Base-by-base conservation (phyloP, 2,329 filamentous ascomycete species). In the Nigrospora sphaerica region DNA sequence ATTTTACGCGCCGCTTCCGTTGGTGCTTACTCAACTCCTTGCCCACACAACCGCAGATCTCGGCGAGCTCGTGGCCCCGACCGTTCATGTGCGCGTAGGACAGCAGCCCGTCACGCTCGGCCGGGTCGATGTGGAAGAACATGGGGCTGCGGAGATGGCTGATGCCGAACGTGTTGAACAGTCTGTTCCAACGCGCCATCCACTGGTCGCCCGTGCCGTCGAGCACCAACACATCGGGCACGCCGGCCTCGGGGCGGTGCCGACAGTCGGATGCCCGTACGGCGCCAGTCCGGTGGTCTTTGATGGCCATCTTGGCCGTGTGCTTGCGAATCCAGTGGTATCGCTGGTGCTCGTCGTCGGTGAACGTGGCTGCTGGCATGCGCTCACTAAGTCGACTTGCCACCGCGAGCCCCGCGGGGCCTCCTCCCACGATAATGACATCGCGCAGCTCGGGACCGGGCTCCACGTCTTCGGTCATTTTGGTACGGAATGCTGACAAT, bases 41-140 rank as follows among this genome's bases (percentile, higher is more conserved):
- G 0, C 88, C 87, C 0, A 90, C 86, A 51, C 86, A 89, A 3
- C 84, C 83, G 0, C 75, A 69, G 41, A 92, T 83, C 64, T 91
- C 85, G 40, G 77, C 70, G 10, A 90, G 64, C 56, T 92, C 85
- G 6, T 66, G 63, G 48, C 81, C 75, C n/a, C 81, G 67, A 0
- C 74, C 74, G 16, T 75, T 69, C 47, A 77, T 73, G 55, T 86
- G 81, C 0, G 85, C 76, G 63, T 83, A 86, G 1, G 81, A 83
- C 18, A 91, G 66, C 55, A 92, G 66, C 0, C 83, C 83, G 65
- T 92, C 87, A 2, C 86, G 73, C 62, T 92, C 86, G 1, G 77
- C 72, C 0, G 87, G 87, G 57, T 92, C 86, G 13, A 88, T 73
- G 58, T 93, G 87, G 68, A 89, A 92, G 57, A 91, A 86, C 83